Evolutionary conservation across 2,329 filamentous ascomycete genomes (phyloP).

Genomic region (Epichloe sylvatica): DNA sequence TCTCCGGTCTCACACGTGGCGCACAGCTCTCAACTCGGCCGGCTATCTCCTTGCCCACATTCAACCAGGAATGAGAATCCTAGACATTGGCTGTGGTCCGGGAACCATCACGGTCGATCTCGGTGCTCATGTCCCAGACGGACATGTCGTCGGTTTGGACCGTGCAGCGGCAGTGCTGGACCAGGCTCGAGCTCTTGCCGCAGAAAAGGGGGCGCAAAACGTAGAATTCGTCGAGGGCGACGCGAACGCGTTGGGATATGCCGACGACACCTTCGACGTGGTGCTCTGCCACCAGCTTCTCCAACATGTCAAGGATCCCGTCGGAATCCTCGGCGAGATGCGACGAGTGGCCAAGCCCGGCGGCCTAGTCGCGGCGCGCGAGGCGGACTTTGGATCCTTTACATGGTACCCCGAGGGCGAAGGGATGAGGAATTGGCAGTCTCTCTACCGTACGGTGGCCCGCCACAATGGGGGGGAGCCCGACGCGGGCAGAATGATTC

Average conservation of each 20-base stretch:
- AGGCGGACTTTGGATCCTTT: constrained; percentile 10
- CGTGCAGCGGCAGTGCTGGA: constrained; percentile 18
- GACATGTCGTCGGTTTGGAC: constrained; percentile 26
- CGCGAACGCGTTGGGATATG: constrained; percentile 19
- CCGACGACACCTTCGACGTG: constrained; percentile 26
- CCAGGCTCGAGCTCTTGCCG: constrained; percentile 15
- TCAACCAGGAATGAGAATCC: constrained; percentile 22
- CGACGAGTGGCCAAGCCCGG: constrained; percentile 26
- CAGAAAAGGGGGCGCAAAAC: constrained; percentile 17
- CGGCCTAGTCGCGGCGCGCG: constrained; percentile 23
- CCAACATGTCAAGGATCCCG: constrained; percentile 23
- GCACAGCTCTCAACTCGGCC: constrained; percentile 29
- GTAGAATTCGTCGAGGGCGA: constrained; percentile 20
- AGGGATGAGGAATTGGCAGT: constrained; percentile 10
- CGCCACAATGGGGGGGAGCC: constrained; percentile 11
- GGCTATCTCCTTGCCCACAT: constrained; percentile 28
- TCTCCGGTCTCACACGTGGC: constrained; percentile 23
- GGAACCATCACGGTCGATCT: constrained; percentile 33
- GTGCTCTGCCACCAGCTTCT: constrained; percentile 26
- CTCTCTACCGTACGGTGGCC: constrained; percentile 9
- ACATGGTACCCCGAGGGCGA: constrained; percentile 12
- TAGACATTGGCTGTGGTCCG: constrained; percentile 35
- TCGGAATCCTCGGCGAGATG: constrained; percentile 24
- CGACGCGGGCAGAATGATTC: constrained; percentile 11
- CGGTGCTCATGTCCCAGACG: constrained; percentile 21